Conservation (phyloP, 495 filamentous ascomycete genomes). For the Cudoniella acicularis region DNA sequence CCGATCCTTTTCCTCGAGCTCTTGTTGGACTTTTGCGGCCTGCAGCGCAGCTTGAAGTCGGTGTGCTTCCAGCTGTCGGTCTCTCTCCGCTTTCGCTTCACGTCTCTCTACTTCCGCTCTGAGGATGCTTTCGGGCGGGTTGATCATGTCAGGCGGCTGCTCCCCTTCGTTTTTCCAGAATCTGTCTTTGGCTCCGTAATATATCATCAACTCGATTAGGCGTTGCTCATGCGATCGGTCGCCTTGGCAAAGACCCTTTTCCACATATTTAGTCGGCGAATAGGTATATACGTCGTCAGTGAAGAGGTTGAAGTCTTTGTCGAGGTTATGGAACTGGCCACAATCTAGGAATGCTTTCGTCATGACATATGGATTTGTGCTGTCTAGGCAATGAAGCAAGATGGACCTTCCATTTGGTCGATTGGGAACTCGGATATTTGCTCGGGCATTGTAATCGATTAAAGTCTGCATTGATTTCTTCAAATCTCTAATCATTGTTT, state of each 20-base stretch:
- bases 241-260: slow-evolving; percentile 15
- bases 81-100: neutral
- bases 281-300: slow-evolving; percentile 16
- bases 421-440: neutral
- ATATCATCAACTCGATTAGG: slow-evolving; percentile 11
- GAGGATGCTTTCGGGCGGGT: neutral
- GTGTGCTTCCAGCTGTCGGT: neutral
- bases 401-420: slow-evolving; percentile 6
- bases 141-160: slow-evolving; percentile 11
- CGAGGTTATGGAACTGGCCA: slow-evolving; percentile 14
- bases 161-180: slow-evolving; percentile 18
- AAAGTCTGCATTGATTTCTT: slow-evolving; percentile 13
- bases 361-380: slow-evolving; percentile 11
- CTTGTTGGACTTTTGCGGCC: neutral
- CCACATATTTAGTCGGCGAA: slow-evolving; percentile 17
- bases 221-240: slow-evolving; percentile 8
- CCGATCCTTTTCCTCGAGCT: neutral
- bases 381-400: slow-evolving; percentile 16
- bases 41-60: neutral
- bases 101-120: neutral
- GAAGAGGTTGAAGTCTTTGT: slow-evolving; percentile 20
- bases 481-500: neutral
- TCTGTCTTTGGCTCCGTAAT: slow-evolving; percentile 8
- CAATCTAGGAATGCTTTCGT: slow-evolving; percentile 19
- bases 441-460: slow-evolving; percentile 6